A percentile compares a stretch with the other conserved stretches of the same genome.
Evolutionary conservation across 2,329 filamentous ascomycete genomes (phyloP).

Genomic region (Chaetomium sp.): DNA sequence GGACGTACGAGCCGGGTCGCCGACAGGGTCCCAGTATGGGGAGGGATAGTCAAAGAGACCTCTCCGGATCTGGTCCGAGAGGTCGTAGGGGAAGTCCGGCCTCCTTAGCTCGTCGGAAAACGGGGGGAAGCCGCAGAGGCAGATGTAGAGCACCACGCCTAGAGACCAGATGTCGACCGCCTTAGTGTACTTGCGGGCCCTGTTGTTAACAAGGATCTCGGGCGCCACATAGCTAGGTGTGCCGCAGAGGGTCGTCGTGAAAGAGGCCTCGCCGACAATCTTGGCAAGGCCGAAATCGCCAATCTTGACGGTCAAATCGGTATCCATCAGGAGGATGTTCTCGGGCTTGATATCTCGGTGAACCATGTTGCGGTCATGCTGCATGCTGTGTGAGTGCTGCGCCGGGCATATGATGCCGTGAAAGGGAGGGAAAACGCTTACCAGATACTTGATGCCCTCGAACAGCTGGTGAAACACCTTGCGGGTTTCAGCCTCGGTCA

Average conservation of each 20-base stretch:
- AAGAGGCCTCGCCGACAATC: constrained; percentile 97
- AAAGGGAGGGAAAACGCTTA: constrained; percentile 49
- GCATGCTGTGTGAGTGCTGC: constrained; percentile 36
- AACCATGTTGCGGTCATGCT: constrained; percentile 97
- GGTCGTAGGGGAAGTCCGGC: constrained; percentile 77
- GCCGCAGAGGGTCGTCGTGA: constrained; percentile 93
- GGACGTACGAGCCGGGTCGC: constrained; percentile 71
- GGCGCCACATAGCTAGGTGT: constrained; percentile 98
- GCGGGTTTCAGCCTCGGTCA: constrained; percentile 80
- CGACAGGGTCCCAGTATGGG: constrained; percentile 90
- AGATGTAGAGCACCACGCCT: constrained; percentile 97
- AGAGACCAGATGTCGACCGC: constrained; percentile 96
- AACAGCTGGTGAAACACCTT: constrained; percentile 91
- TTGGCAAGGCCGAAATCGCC: constrained; percentile 97
- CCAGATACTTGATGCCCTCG: constrained; percentile 91
- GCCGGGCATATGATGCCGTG: neutral
- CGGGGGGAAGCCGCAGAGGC: constrained; percentile 92
- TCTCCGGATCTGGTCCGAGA: constrained; percentile 86
- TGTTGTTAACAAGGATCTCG: constrained; percentile 83
- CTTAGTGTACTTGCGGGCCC: constrained; percentile 85
- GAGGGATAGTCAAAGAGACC: constrained; percentile 93
- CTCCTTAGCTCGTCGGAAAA: constrained; percentile 93
- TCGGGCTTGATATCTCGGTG: constrained; percentile 98
- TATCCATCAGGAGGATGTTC: constrained; percentile 88
- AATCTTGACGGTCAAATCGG: constrained; percentile 82